Evolutionary conservation across 179 eudicot genomes (phyloP), one percentile per base, ranked within the genome.

Genomic region (Sideroxylon spinosum): DNA sequence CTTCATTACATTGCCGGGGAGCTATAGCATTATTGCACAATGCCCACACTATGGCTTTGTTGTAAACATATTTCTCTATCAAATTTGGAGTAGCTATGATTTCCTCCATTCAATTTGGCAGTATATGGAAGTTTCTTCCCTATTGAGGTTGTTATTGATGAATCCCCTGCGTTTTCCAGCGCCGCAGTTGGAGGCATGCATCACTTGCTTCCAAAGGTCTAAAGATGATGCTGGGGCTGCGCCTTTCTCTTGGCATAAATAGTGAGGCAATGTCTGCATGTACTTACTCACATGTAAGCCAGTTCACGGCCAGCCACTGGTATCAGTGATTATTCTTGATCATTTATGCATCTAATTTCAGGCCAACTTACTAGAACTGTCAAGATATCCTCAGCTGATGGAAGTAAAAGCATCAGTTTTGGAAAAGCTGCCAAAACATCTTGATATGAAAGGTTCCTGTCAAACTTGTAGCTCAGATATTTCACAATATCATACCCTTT

Each of bases 131-230:
- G 12, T 29, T 77, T 52, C 28, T 29, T 77, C 61, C 28, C 66
- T 32, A 26, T 76, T 72, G 68, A 20, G 74, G 66, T 64, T 64
- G 48, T 76, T 77, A 81, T 77, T 81, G 78, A 81, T 74, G 56
- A 61, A 57, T 81, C 48, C 67, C 75, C 72, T 76, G 72, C 76
- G 63, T 79, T 76, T 81, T 81, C 82, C 84, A 84, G 87, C 82
- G 81, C 73, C 59, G 63, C 29, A 56, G 71, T 78, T 81, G 80
- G 82, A 71, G 82, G 84, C 82, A 76, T 60, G 78, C 76, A 49
- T 61, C 26, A 44, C 32, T 84, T 79, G 82, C 82, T 81, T 79
- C 87, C 82, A 81, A 79, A 75, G 84, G 80, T 52, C 80, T 56
- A 79, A 79, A 61, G 77, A 68, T 78, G 87, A 76, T 76, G 71